Evolutionary conservation across 257 asterid species (phyloP).

Genomic region (Voacanga thouarsii): DNA sequence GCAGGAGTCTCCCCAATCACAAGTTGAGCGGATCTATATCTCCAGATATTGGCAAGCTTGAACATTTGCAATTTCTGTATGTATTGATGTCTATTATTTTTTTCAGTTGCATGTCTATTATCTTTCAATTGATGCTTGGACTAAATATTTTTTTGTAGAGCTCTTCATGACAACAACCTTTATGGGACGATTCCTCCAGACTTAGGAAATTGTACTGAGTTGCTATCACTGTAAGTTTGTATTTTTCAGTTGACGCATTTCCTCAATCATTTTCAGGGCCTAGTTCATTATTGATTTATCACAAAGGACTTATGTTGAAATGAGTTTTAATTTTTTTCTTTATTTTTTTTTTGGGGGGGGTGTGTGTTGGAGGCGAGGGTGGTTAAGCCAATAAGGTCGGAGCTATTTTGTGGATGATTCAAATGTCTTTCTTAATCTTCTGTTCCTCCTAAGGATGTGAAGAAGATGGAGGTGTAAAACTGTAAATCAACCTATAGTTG

Average conservation of each 20-base stretch:
- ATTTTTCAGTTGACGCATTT: not conserved
- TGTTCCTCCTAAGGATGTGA: too few relatives aligned
- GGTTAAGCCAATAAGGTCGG: not conserved
- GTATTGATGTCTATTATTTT: constrained; percentile 29
- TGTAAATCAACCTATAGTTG: too few relatives aligned
- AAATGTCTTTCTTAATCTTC: too few relatives aligned
- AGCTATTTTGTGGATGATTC: too few relatives aligned
- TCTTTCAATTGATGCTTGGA: constrained; percentile 27
- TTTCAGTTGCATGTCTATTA: constrained; percentile 14
- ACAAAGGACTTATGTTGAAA: not conserved
- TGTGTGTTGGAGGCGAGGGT: not conserved
- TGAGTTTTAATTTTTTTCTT: not conserved
- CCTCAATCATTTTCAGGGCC: not conserved
- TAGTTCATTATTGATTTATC: not conserved
- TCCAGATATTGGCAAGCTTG: constrained; percentile 84
- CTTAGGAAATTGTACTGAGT: constrained; percentile 78
- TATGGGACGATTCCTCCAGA: constrained; percentile 88
- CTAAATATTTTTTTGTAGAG: constrained; percentile 43
- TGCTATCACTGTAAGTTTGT: constrained; percentile 77
- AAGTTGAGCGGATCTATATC: constrained; percentile 82
- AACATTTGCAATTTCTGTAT: constrained; percentile 76
- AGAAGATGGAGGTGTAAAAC: too few relatives aligned
- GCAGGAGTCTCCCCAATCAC: constrained; percentile 94
- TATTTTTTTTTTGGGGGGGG: not conserved
- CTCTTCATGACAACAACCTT: constrained; percentile 84